Evolutionary conservation across 1,139 yeast genomes (phyloP).

Genomic region (Blastobotrys capitulatus): DNA sequence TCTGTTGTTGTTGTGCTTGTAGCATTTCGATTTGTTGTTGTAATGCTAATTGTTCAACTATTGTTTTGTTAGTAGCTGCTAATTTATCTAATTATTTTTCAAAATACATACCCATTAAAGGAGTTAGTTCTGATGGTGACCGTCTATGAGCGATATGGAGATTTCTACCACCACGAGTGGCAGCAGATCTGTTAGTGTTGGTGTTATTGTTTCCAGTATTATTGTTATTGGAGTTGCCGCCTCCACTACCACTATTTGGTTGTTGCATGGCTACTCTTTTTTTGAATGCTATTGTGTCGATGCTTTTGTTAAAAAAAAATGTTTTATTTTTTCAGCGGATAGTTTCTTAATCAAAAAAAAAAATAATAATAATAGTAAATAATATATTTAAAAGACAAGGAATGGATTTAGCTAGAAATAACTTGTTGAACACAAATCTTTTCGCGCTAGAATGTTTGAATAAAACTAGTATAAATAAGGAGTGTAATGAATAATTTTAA

Average conservation of each 20-base stretch:
- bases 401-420: background rate
- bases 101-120: constrained; percentile 60
- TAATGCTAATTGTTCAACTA: constrained; percentile 79
- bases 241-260: background rate
- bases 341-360: background rate
- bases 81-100: background rate
- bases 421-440: too few relatives aligned
- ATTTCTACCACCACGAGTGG: constrained; percentile 24
- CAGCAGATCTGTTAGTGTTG: constrained; percentile 13
- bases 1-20: constrained; percentile 87
- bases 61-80: background rate
- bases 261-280: background rate
- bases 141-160: constrained; percentile 91
- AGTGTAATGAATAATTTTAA: background rate
- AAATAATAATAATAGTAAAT: background rate
- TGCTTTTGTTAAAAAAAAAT: too few relatives aligned
- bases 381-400: background rate
- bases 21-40: constrained; percentile 90
- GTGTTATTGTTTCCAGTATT: background rate
- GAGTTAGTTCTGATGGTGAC: constrained; percentile 92
- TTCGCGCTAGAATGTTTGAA: too few relatives aligned
- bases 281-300: background rate
- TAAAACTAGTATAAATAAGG: too few relatives aligned
- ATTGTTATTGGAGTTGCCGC: background rate
- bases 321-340: too few relatives aligned